Conservation (phyloP, 371 early-diverging fungal genomes). For the Actinomortierella wolfii region DNA sequence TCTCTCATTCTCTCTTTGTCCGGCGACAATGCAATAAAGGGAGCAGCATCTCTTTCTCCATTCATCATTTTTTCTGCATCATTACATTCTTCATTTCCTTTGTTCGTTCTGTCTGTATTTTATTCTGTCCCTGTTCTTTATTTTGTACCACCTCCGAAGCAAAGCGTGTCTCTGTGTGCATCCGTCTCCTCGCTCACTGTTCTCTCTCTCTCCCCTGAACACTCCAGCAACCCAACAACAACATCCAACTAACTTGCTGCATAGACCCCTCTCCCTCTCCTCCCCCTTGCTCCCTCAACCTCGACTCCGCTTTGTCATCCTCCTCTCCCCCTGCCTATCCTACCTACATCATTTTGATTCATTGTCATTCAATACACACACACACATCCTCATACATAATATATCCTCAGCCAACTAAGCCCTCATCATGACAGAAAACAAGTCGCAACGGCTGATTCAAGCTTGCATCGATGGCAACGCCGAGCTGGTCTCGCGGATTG, state of each 20-base stretch:
- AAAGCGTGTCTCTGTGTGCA: too few species aligned
- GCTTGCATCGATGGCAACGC: constrained; percentile 37
- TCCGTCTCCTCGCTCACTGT: neutral
- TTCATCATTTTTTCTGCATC: neutral
- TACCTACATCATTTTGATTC: neutral
- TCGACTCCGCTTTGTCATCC: neutral
- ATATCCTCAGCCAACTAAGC: neutral
- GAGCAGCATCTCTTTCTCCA: constrained; percentile 2
- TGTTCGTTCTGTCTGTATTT: neutral
- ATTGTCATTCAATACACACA: neutral
- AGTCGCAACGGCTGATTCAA: constrained; percentile 29
- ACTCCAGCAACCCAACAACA: neutral
- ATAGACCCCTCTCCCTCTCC: neutral
- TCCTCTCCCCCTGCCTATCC: neutral
- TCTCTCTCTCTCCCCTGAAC: constrained; percentile 3
- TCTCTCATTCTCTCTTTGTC: neutral
- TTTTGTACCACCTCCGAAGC: too few species aligned
- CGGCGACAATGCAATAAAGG: neutral
- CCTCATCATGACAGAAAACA: constrained; percentile 29
- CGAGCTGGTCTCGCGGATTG: constrained; percentile 37
- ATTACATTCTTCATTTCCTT: neutral
- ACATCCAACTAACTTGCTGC: constrained; percentile 1
- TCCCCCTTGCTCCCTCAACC: neutral
- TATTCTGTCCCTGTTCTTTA: constrained; percentile 3
- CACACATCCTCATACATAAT: neutral